Conservation (phyloP, 1,139 yeast species). For the Yamadazyma siamensis region DNA sequence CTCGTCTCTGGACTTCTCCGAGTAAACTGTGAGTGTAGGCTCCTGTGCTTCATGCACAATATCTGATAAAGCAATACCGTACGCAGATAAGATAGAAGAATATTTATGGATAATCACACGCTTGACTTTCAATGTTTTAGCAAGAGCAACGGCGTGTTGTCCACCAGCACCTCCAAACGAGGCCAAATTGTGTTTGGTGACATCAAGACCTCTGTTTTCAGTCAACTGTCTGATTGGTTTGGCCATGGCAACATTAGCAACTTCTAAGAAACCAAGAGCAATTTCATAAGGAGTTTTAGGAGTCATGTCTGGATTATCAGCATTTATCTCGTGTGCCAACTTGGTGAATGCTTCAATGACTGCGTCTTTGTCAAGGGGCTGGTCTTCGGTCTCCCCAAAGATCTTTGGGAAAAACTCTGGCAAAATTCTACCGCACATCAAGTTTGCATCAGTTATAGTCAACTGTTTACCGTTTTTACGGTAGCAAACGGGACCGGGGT, state of each 20-base stretch:
- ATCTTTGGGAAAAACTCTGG: slow-evolving; percentile 52
- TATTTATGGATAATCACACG: slow-evolving; percentile 19
- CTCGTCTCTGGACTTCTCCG: slow-evolving; percentile 7
- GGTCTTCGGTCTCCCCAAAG: slow-evolving; percentile 50
- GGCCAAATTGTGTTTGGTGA: slow-evolving; percentile 19
- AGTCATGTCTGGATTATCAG: slow-evolving; percentile 25
- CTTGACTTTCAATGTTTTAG: slow-evolving; percentile 17
- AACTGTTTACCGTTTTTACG: slow-evolving; percentile 50
- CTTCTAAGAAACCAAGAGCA: slow-evolving; percentile 20
- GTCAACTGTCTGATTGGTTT: slow-evolving; percentile 21
- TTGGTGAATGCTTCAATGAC: slow-evolving; percentile 34
- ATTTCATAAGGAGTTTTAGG: slow-evolving; percentile 22
- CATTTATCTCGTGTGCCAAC: slow-evolving; percentile 39
- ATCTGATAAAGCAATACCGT: slow-evolving; percentile 21
- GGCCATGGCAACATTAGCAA: slow-evolving; percentile 21
- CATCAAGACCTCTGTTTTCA: slow-evolving; percentile 19
- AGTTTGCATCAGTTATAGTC: slow-evolving; percentile 56
- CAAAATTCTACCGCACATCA: slow-evolving; percentile 47
- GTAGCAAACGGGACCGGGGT: slow-evolving; percentile 60
- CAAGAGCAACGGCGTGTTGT: slow-evolving; percentile 19
- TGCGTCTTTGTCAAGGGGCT: slow-evolving; percentile 43
- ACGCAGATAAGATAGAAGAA: slow-evolving; percentile 21
- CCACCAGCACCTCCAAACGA: slow-evolving; percentile 25
- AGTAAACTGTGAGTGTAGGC: slow-evolving; percentile 14
- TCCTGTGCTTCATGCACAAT: slow-evolving; percentile 18